Conservation (phyloP, 192 early-diverging fungal genomes). For the Entomortierella beljakovae region DNA sequence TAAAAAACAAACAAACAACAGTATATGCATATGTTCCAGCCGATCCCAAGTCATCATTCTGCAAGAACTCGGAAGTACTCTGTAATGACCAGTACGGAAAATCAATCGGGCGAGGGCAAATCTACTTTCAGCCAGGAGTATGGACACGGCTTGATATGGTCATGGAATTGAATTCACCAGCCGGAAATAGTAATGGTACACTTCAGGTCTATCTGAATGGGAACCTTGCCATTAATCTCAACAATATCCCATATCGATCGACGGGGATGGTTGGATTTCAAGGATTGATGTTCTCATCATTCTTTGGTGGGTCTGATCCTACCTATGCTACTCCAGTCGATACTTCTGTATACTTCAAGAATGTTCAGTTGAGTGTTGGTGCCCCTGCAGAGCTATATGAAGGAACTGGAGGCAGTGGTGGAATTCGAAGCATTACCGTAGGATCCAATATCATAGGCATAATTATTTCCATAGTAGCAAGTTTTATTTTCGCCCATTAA, state of each 20-base stretch:
- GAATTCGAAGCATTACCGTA: too few relatives aligned
- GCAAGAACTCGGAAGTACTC: slow-evolving; percentile 29
- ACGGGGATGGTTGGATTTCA: slow-evolving; percentile 57
- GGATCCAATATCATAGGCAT: too few relatives aligned
- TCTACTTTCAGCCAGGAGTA: slow-evolving; percentile 48
- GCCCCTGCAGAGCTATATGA: slow-evolving; percentile 44
- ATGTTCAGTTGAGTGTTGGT: slow-evolving; percentile 57
- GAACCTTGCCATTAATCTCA: slow-evolving; percentile 31
- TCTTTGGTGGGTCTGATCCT: slow-evolving; percentile 61
- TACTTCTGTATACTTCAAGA: slow-evolving; percentile 58
- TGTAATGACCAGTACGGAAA: slow-evolving; percentile 63
- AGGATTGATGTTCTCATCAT: slow-evolving; percentile 62
- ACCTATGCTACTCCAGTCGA: slow-evolving; percentile 52
- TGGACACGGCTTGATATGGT: slow-evolving; percentile 61
- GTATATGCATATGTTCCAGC: slow-evolving; percentile 63
- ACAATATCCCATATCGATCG: slow-evolving; percentile 52
- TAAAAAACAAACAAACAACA: too few relatives aligned
- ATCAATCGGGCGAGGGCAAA: slow-evolving; percentile 61
- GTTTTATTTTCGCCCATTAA: too few relatives aligned
- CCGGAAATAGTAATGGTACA: slow-evolving; percentile 50
- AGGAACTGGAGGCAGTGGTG: slow-evolving; percentile 19
- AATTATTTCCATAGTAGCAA: too few relatives aligned
- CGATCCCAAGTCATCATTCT: slow-evolving; percentile 33
- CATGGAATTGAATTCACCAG: slow-evolving; percentile 49
- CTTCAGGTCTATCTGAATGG: slow-evolving; percentile 61